Evolutionary conservation across 164 flowering plant species (phyloP).

Genomic region (Akebia trifoliata): DNA sequence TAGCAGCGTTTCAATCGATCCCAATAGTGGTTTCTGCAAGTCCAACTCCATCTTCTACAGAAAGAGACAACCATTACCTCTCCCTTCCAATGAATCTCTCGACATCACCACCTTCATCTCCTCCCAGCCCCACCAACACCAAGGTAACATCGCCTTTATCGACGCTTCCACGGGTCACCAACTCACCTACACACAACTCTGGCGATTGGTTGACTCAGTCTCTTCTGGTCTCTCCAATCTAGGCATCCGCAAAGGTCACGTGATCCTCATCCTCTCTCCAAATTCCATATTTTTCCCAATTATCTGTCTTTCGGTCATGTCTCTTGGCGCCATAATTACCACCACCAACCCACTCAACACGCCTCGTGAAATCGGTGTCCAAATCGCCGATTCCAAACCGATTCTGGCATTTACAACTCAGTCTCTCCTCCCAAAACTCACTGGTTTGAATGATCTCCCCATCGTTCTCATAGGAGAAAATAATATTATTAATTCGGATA

Average conservation of each 20-base stretch:
- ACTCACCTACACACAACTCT: conserved; percentile 60
- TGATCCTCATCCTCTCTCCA: conserved; percentile 76
- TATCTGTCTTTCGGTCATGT: conserved; percentile 68
- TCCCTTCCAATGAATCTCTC: conserved; percentile 41
- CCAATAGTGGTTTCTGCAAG: conserved; percentile 54
- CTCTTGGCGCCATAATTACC: conserved; percentile 85
- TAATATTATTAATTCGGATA: not conserved
- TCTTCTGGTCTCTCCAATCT: conserved; percentile 46
- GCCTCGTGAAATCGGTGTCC: conserved; percentile 55
- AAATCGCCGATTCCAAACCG: conserved; percentile 70
- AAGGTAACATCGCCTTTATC: conserved; percentile 66
- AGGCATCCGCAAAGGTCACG: conserved; percentile 75
- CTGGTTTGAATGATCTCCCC: conserved; percentile 38
- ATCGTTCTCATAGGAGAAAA: conserved; percentile 44
- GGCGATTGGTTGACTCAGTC: conserved; percentile 62
- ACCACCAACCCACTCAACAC: conserved; percentile 94
- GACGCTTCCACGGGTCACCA: conserved; percentile 72
- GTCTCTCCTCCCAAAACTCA: conserved; percentile 53
- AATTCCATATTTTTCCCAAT: conserved; percentile 85
- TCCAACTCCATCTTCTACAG: conserved; percentile 58
- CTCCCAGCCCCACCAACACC: conserved; percentile 61
- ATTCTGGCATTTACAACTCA: conserved; percentile 63
- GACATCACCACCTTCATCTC: conserved; percentile 80
- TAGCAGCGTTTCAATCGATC: conserved; percentile 23
- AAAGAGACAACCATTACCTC: conserved; percentile 51